Percentiles rank a stretch among this genome's conserved stretches.
Conservation (phyloP, 2,329 filamentous ascomycete species). For the Trichoderma sp. region DNA sequence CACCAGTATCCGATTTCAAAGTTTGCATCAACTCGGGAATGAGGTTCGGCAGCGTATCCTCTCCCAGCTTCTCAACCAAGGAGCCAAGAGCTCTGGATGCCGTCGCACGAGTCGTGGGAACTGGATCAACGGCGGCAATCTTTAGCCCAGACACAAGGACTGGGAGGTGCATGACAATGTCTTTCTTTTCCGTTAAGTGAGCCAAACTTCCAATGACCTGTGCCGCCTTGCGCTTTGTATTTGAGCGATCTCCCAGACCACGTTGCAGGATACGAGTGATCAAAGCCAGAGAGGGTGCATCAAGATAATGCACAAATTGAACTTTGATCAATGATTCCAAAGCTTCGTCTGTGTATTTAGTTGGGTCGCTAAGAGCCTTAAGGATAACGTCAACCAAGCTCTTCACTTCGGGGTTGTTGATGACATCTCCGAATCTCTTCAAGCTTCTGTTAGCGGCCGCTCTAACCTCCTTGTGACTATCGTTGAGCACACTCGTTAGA, state of each 20-base stretch:
- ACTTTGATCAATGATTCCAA: constrained; percentile 95
- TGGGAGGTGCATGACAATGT: constrained; percentile 86
- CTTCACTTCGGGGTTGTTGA: constrained; percentile 97
- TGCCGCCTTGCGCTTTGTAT: constrained; percentile 92
- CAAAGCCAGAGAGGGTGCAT: constrained; percentile 90
- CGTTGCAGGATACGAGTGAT: constrained; percentile 95
- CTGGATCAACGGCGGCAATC: constrained; percentile 87
- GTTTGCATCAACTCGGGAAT: constrained; percentile 98
- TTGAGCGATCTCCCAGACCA: constrained; percentile 85
- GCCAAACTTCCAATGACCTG: constrained; percentile 98
- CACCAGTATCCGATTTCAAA: constrained; percentile 94
- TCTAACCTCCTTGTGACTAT: constrained; percentile 97
- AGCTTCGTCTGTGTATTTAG: constrained; percentile 94
- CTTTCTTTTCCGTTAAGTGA: constrained; percentile 94
- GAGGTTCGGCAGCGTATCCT: constrained; percentile 93
- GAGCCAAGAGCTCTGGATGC: constrained; percentile 95
- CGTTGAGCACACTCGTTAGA: constrained; percentile 89
- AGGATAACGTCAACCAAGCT: constrained; percentile 86
- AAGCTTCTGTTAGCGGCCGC: constrained; percentile 90
- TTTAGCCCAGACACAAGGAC: constrained; percentile 91
- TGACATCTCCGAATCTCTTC: constrained; percentile 97
- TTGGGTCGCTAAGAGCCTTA: constrained; percentile 95
- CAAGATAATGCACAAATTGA: constrained; percentile 98
- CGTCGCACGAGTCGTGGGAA: constrained; percentile 93
- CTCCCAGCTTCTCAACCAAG: constrained; percentile 95